phyloP scores from a whole-genome alignment of 2,329 filamentous ascomycete species.

The Ophiostoma ulmi region DNA sequence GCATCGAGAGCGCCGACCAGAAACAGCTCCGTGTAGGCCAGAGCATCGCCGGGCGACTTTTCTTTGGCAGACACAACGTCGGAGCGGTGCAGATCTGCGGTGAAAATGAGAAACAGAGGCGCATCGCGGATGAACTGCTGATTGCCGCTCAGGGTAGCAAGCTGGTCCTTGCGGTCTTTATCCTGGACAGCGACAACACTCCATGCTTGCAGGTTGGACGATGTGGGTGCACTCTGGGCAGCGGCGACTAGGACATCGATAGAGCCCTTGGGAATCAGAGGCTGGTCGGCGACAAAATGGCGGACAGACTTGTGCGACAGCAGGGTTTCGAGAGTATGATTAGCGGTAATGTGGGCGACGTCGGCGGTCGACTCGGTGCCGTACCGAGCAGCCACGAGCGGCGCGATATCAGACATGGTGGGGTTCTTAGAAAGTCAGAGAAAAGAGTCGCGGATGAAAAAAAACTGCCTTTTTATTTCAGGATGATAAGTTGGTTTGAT shows the following conservation, averaged over 20 bases:
- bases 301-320: conserved; percentile 34
- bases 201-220: conserved; percentile 36
- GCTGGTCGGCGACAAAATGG: conserved; percentile 29
- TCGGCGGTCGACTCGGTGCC: conserved; percentile 12
- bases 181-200: conserved; percentile 33
- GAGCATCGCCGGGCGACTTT: background rate
- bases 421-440: background rate
- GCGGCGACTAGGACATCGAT: conserved; percentile 34
- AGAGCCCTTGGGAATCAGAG: conserved; percentile 27
- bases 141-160: conserved; percentile 30
- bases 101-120: background rate
- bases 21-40: background rate
- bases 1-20: background rate
- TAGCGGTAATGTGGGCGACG: conserved; percentile 27
- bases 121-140: conserved; percentile 4
- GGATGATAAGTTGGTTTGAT: background rate
- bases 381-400: conserved; percentile 17
- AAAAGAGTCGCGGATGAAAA: background rate
- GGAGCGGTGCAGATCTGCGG: background rate
- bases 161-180: conserved; percentile 30
- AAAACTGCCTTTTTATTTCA: background rate
- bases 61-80: background rate
- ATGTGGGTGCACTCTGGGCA: conserved; percentile 36
- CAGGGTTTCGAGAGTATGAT: conserved; percentile 30
- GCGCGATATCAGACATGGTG: conserved; percentile 14